Percentiles rank a stretch among this genome's conserved stretches.
Conservation (phyloP, 495 filamentous ascomycete genomes). For the Penicillium subrubescens region DNA sequence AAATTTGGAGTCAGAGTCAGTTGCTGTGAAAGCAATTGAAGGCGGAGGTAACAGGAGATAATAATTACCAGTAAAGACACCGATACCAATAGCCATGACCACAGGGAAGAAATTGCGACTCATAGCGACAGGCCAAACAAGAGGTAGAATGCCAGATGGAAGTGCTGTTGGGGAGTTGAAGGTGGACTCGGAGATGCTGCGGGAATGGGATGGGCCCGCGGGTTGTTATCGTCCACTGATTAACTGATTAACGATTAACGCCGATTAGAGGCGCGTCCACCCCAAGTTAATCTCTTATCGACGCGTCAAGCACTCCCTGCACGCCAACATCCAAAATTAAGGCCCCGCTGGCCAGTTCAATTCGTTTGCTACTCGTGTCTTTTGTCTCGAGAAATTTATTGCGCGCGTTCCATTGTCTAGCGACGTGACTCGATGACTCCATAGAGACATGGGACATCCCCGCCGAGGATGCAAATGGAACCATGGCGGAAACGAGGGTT, state of each 20-base stretch:
- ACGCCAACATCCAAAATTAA: neutral
- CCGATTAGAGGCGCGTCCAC: constrained; percentile 21
- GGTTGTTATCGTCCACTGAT: constrained; percentile 22
- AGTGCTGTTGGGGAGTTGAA: constrained; percentile 5
- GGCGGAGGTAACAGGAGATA: too few species aligned
- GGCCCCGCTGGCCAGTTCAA: neutral
- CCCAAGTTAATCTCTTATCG: constrained; percentile 26
- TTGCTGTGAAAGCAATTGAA: neutral
- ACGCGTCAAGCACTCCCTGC: constrained; percentile 34
- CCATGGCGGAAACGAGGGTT: constrained; percentile 64
- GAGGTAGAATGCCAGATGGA: neutral
- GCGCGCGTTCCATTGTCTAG: neutral
- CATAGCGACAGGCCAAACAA: constrained; percentile 26
- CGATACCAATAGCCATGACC: constrained; percentile 42
- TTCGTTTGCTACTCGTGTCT: constrained; percentile 1
- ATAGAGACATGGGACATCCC: constrained; percentile 46
- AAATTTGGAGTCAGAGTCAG: constrained; percentile 22
- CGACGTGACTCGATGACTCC: constrained; percentile 27
- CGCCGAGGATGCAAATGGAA: constrained; percentile 55
- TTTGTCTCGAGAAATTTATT: neutral
- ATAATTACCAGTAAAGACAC: constrained; percentile 41
- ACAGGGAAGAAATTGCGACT: constrained; percentile 46
- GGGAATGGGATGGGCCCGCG: constrained; percentile 1
- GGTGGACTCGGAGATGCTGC: constrained; percentile 19
- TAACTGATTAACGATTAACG: constrained; percentile 6